Evolutionary conservation across 2,329 filamentous ascomycete species (phyloP).

Genomic region (Didymella lethalis): DNA sequence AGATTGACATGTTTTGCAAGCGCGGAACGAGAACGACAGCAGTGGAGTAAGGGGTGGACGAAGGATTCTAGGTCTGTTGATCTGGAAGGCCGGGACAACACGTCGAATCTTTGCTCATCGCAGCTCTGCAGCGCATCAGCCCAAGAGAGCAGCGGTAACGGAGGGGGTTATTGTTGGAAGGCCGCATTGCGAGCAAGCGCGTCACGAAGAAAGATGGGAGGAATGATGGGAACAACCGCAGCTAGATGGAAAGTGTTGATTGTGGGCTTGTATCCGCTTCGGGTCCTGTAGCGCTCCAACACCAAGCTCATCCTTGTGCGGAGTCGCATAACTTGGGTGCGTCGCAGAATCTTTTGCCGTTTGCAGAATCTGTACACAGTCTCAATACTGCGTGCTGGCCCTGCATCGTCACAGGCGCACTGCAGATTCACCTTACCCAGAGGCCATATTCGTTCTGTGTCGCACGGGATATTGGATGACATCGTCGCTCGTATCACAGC

Average conservation of each 20-base stretch:
- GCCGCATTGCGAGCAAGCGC: background rate
- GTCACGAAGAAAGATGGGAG: background rate
- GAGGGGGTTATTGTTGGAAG: background rate
- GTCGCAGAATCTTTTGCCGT: constrained; percentile 2
- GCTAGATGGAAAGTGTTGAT: background rate
- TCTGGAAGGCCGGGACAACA: constrained; percentile 9
- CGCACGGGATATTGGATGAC: constrained; percentile 13
- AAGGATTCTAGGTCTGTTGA: constrained; percentile 12
- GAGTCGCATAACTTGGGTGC: constrained; percentile 3
- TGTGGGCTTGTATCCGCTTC: constrained; percentile 11
- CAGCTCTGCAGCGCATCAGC: constrained; percentile 1
- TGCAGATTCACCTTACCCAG: background rate
- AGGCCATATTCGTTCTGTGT: constrained; percentile 1
- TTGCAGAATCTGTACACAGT: background rate
- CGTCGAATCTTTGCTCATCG: background rate
- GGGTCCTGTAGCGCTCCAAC: background rate
- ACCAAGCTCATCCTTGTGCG: background rate
- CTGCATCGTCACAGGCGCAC: too few species aligned
- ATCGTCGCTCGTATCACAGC: constrained; percentile 13
- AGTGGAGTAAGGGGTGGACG: constrained; percentile 11
- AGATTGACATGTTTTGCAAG: constrained; percentile 24
- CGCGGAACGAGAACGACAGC: constrained; percentile 12
- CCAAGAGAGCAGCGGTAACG: background rate
- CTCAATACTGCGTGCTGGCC: background rate
- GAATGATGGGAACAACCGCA: constrained; percentile 9